phyloP scores from a whole-genome alignment of 345 rosid species.

The Salix viminalis region DNA sequence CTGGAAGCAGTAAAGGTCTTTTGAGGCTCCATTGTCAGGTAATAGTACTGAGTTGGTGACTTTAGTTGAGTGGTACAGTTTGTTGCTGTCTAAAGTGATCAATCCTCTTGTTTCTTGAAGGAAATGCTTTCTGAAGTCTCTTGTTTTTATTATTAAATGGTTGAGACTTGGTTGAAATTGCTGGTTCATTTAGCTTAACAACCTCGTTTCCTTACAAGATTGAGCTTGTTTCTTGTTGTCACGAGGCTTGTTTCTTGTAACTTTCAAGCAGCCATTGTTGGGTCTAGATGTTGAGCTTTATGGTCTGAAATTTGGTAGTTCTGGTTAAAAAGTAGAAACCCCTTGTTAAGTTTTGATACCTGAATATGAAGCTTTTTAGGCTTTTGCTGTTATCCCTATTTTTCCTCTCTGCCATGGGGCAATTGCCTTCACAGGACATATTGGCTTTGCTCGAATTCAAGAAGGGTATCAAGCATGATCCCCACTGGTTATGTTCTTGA shows the following conservation, averaged over 20 bases:
- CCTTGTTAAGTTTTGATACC: constrained; percentile 1
- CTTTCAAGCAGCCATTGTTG: constrained; percentile 4
- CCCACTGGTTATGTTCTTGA: constrained; percentile 90
- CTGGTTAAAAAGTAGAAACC: constrained; percentile 11
- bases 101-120: constrained; percentile 4
- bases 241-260: background rate
- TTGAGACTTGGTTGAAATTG: constrained; percentile 12
- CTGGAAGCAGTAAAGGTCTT: constrained; percentile 23
- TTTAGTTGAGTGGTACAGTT: background rate
- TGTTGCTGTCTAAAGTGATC: background rate
- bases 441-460: constrained; percentile 89
- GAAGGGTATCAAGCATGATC: constrained; percentile 91
- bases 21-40: constrained; percentile 24
- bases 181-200: background rate
- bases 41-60: constrained; percentile 3
- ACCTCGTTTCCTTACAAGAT: background rate
- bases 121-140: background rate
- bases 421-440: constrained; percentile 96
- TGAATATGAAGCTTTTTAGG: constrained; percentile 50
- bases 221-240: constrained; percentile 9
- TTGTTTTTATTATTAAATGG: background rate
- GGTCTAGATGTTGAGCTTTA: constrained; percentile 4
- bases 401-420: constrained; percentile 58
- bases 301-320: constrained; percentile 21
- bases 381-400: constrained; percentile 40